These are phyloP conservation scores for Aspergillus spinulosporus DNA, from an alignment of 2,329 filamentous ascomycete genomes.

Conservation along the genomic window DNA sequence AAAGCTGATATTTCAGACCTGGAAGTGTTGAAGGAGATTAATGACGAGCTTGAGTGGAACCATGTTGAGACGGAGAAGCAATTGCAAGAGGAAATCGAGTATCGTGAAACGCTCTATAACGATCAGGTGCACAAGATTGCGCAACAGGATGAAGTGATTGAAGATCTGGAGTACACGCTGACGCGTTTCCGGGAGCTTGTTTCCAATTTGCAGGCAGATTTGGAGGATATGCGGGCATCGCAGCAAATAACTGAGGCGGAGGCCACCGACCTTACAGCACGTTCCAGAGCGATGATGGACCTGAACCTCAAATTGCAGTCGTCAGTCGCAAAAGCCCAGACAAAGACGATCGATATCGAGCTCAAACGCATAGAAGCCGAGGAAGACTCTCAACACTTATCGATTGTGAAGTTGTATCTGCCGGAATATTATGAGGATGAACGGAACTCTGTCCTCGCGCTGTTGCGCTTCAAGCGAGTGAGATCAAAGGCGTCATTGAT, in stretches of 20 bases:
- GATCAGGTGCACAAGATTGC: constrained; percentile 73
- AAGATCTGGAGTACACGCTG: constrained; percentile 88
- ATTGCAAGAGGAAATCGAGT: constrained; percentile 88
- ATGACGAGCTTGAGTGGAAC: constrained; percentile 90
- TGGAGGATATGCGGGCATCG: constrained; percentile 89
- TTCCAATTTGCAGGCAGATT: constrained; percentile 76
- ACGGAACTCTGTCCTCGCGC: constrained; percentile 80
- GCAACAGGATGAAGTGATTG: constrained; percentile 76
- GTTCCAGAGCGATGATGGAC: constrained; percentile 93
- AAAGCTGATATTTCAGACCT: constrained; percentile 83
- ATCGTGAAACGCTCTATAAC: constrained; percentile 78
- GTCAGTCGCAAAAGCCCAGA: constrained; percentile 85
- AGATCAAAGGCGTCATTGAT: constrained; percentile 84
- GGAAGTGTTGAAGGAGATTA: constrained; percentile 85
- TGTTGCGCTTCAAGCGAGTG: constrained; percentile 83
- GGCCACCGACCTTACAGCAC: constrained; percentile 82
- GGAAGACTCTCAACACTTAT: constrained; percentile 82
- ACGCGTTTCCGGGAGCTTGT: constrained; percentile 87
- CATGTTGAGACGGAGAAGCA: constrained; percentile 92
- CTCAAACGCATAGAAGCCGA: constrained; percentile 82
- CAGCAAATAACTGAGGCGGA: constrained; percentile 91
- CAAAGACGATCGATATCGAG: constrained; percentile 92
- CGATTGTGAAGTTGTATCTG: constrained; percentile 84
- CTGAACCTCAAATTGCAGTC: constrained; percentile 91
- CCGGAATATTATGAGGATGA: constrained; percentile 80